Percentiles rank a stretch among this genome's conserved stretches.
phyloP scores from a whole-genome alignment of 2,329 filamentous ascomycete genomes.

The Rutstroemia sp. region DNA sequence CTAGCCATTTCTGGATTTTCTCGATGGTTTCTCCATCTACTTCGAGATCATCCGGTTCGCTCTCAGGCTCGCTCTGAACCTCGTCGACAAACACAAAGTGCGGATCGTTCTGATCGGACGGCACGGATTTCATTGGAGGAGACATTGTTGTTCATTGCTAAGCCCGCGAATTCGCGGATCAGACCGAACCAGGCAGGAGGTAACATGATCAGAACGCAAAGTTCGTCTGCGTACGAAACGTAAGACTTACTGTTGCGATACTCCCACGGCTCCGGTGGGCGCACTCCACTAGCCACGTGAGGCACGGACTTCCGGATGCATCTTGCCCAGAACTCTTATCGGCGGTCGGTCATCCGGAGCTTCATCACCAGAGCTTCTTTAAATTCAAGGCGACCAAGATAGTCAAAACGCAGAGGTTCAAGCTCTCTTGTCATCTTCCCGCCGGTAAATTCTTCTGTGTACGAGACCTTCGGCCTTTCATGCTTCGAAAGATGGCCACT shows the following conservation, averaged over 20 bases:
- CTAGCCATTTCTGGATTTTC: slow-evolving; percentile 10
- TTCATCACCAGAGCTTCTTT: no score
- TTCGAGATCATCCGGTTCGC: background rate
- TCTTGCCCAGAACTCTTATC: no score
- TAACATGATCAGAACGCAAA: no score
- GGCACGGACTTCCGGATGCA: no score
- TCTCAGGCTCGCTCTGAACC: background rate
- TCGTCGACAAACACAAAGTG: background rate
- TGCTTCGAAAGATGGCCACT: slow-evolving; percentile 46
- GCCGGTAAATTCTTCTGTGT: background rate
- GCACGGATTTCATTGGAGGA: background rate
- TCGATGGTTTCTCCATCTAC: background rate
- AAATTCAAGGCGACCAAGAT: no score
- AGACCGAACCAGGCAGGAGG: no score
- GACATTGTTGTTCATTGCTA: background rate
- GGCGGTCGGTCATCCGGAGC: no score
- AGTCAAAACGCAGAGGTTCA: no score
- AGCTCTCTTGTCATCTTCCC: background rate
- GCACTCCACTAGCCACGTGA: no score
- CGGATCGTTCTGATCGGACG: background rate
- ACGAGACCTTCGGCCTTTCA: background rate
- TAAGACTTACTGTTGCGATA: no score
- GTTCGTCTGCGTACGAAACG: no score
- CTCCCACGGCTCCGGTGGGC: no score
- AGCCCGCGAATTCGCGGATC: background rate